Evolutionary conservation across 345 rosid genomes (phyloP).

Genomic region (Aquilaria sinensis): DNA sequence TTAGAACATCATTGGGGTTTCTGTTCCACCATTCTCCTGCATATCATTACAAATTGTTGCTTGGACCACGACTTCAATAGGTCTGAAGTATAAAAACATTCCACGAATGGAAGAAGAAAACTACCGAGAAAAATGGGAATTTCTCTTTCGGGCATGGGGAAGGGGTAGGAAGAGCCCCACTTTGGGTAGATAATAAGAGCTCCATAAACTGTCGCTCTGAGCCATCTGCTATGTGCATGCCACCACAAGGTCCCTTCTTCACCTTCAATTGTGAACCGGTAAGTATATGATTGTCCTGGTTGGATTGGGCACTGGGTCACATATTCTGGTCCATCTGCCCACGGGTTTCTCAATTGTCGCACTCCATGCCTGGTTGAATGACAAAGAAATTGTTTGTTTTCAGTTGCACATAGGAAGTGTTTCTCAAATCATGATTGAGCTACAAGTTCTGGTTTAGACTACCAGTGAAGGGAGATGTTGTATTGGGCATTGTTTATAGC

Average conservation of each 20-base stretch:
- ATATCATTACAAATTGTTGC: too few relatives aligned
- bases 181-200: constrained; percentile 53
- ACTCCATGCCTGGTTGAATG: constrained; percentile 52
- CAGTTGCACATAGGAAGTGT: background rate
- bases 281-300: constrained; percentile 56
- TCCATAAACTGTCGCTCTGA: constrained; percentile 75
- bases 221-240: constrained; percentile 86
- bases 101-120: background rate
- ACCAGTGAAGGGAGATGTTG: constrained; percentile 67
- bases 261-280: constrained; percentile 33
- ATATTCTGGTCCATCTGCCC: constrained; percentile 83
- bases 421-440: too few relatives aligned
- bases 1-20: constrained; percentile 45
- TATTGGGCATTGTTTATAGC: constrained; percentile 55
- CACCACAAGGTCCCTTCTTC: constrained; percentile 85
- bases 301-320: constrained; percentile 76
- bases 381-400: background rate
- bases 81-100: too few relatives aligned
- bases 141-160: constrained; percentile 47
- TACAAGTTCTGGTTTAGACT: background rate
- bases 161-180: constrained; percentile 43
- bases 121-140: constrained; percentile 48
- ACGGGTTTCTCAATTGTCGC: constrained; percentile 54
- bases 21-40: constrained; percentile 72
- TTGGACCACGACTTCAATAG: too few relatives aligned